A percentile compares a stretch with the other conserved stretches of the same genome.
Conservation (phyloP, 805 yeast species). For the Saturnispora zaruensis region DNA sequence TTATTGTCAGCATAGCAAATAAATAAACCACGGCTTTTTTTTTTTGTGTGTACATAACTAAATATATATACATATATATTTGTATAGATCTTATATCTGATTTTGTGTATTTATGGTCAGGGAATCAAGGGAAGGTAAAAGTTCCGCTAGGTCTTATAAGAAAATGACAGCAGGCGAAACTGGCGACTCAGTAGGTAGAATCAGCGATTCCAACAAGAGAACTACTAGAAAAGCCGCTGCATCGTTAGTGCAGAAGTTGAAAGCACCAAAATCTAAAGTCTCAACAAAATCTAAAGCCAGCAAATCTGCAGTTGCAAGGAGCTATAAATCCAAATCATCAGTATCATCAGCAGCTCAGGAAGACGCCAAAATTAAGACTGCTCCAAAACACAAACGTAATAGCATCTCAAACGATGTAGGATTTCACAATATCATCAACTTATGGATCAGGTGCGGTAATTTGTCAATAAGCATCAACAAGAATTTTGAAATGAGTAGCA, state of each 20-base stretch:
- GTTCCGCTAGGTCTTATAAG: not conserved
- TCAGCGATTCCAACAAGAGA: not conserved
- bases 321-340: not conserved
- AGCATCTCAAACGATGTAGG: not conserved
- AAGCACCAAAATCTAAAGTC: not conserved
- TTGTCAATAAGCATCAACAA: constrained; percentile 38
- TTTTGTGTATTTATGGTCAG: not conserved
- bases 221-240: not conserved
- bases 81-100: too few species aligned
- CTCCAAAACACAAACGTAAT: not conserved
- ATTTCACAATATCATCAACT: constrained; percentile 9
- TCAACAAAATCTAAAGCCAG: not conserved
- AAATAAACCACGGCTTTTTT: not conserved
- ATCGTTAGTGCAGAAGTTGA: not conserved
- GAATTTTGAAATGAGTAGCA: constrained; percentile 31
- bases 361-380: not conserved
- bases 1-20: not conserved
- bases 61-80: too few species aligned
- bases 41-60: not conserved
- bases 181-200: not conserved
- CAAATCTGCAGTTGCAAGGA: not conserved
- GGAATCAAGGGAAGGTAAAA: not conserved
- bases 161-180: not conserved
- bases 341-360: not conserved
- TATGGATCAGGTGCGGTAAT: constrained; percentile 41